Percentiles rank a stretch among this genome's conserved stretches.
phyloP scores from a whole-genome alignment of 805 yeast species.

The Maudiozyma bulderi region DNA sequence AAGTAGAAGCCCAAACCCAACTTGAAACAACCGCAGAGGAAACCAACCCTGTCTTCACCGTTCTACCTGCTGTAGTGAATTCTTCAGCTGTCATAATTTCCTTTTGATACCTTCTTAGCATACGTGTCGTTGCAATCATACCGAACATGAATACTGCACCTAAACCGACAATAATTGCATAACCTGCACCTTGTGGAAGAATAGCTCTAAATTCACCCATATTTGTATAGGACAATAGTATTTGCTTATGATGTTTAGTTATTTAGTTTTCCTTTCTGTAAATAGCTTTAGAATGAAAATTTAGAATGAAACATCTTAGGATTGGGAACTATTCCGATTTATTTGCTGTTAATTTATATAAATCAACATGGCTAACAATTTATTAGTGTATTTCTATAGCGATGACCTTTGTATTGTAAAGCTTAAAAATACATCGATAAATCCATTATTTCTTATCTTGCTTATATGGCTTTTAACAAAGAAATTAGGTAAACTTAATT shows the following conservation, averaged over 20 bases:
- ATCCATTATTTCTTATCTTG: no score
- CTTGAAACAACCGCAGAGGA: slow-evolving; percentile 87
- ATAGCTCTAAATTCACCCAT: slow-evolving; percentile 26
- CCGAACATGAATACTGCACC: slow-evolving; percentile 71
- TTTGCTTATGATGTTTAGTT: not conserved
- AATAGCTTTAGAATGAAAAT: no score
- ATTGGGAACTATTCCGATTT: not conserved
- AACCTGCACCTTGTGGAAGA: slow-evolving; percentile 73
- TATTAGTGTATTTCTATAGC: no score
- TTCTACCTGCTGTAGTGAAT: slow-evolving; percentile 85
- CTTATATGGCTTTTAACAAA: no score
- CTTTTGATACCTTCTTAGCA: slow-evolving; percentile 67
- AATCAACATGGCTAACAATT: no score
- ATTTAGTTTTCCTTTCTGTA: no score
- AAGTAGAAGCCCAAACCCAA: slow-evolving; percentile 91
- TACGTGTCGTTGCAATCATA: slow-evolving; percentile 66
- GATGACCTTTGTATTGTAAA: no score
- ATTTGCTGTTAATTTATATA: no score
- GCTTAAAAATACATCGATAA: no score
- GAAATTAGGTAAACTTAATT: no score
- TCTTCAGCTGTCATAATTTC: slow-evolving; percentile 90
- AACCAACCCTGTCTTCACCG: slow-evolving; percentile 75
- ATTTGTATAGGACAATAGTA: not conserved
- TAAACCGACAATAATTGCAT: slow-evolving; percentile 81
- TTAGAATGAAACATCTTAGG: no score